Base-by-base conservation (phyloP, 257 asterid genomes). In the Petunia axillaris region DNA sequence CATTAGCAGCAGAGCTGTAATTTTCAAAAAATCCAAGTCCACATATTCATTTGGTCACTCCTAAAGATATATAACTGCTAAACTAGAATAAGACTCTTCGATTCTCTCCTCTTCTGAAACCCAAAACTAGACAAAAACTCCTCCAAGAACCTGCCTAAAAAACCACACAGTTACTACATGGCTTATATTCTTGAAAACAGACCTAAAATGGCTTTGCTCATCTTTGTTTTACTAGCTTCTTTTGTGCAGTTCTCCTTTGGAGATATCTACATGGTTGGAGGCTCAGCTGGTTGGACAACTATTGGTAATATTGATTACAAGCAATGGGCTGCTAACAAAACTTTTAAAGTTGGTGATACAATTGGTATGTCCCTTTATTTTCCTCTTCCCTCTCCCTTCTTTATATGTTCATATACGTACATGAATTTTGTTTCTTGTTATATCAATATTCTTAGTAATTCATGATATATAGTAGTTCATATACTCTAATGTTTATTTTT, bases 201-300 rank as follows among this genome's bases (percentile, higher is more conserved):
- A 13, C 70, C 67, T 37, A 65, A 38, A 9, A 35, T 80, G 60
- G 74, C 71, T 52, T 8, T 80, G 46, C 14, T 85, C 53, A 74
- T 86, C 55, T 41, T 89, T 77, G 73, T 87, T 2, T 5, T 87
- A 25, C 25, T 25, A 15, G 5, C 53, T 70, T 79, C 6, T 41
- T 65, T 75, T 54, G 2, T 85, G 60, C 81, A 81, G 74, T 59
- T 66, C 0, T 60, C 87, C 1, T 64, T 41, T 52, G 90, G 90
- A 14, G 92, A 37, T 14, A 90, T 90, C 6, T 84, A 94, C 59
- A 93, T 87, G 81, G 98, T 94, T 64, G 98, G 98, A 79, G 98
- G 91, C 54, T 84, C 90, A 10, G 89, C 96, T 67, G 98, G 98
- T 3, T 94, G 98, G 98, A 94, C 97, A 10, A 94, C 92, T 48